These are phyloP conservation scores for Talaromyces sp. DNA, from an alignment of 2,329 filamentous ascomycete genomes.

Conservation along the genomic window DNA sequence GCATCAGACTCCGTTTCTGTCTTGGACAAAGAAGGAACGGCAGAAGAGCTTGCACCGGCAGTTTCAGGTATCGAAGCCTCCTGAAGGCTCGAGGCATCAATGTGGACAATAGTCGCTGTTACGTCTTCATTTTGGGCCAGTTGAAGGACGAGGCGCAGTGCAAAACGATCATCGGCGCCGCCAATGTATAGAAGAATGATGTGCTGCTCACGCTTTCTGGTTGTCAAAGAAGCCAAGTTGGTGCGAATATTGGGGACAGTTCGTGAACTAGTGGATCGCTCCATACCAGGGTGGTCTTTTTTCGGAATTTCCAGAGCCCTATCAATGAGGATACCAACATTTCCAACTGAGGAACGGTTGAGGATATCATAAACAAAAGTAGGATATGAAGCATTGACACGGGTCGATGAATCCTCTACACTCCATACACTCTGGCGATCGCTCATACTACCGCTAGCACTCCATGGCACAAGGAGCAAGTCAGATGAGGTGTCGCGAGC, in stretches of 20 bases:
- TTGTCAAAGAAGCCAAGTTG: conserved; percentile 47
- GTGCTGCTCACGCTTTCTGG: conserved; percentile 61
- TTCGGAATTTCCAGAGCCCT: conserved; percentile 53
- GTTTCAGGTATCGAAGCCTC: conserved; percentile 3
- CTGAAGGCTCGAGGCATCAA: conserved; percentile 32
- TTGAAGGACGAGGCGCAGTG: conserved; percentile 76
- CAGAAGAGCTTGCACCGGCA: conserved; percentile 8
- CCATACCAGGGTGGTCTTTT: conserved; percentile 17
- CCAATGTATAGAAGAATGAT: conserved; percentile 86
- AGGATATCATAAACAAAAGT: conserved; percentile 69
- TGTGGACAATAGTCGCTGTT: conserved; percentile 69
- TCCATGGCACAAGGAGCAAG: conserved; percentile 84
- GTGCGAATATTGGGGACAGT: conserved; percentile 55
- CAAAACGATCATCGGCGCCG: conserved; percentile 73
- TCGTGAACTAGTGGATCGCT: conserved; percentile 53
- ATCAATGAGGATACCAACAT: conserved; percentile 76
- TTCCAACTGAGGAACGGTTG: conserved; percentile 50
- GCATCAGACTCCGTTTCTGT: conserved; percentile 40
- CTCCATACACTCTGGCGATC: conserved; percentile 56
- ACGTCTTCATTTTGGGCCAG: conserved; percentile 74
- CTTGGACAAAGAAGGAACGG: not conserved
- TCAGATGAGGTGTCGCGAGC: conserved; percentile 67
- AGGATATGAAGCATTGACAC: conserved; percentile 61
- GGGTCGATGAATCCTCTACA: conserved; percentile 52
- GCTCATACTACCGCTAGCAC: conserved; percentile 69